Evolutionary conservation across 352 stramenopile genomes (phyloP).

Genomic region (Discostella stelligera): DNA sequence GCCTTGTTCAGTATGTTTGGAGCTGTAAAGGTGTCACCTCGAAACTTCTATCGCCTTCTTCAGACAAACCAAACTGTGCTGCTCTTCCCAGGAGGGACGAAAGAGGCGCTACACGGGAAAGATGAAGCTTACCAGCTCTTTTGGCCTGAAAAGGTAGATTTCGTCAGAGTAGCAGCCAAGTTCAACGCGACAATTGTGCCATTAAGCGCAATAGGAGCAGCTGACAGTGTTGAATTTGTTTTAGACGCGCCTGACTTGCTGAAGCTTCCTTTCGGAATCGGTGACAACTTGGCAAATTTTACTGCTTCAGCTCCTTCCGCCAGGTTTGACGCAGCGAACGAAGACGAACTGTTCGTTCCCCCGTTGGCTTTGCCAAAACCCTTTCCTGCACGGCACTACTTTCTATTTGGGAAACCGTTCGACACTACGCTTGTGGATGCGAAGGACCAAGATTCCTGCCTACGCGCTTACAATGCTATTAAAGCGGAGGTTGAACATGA

Average conservation of each 20-base stretch:
- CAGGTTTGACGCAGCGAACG: constrained; percentile 53
- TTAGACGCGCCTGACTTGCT: constrained; percentile 67
- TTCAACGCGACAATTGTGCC: constrained; percentile 86
- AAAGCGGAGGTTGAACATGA: constrained; percentile 64
- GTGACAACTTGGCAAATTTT: constrained; percentile 50
- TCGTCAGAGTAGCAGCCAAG: constrained; percentile 79
- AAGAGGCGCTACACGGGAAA: constrained; percentile 77
- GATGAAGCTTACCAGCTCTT: constrained; percentile 83
- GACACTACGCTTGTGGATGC: constrained; percentile 66
- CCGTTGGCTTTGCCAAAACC: constrained; percentile 71
- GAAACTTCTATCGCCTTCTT: constrained; percentile 84
- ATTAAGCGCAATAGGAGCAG: constrained; percentile 80
- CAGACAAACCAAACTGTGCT: constrained; percentile 76
- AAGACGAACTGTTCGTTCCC: constrained; percentile 66
- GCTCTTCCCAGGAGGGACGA: constrained; percentile 83
- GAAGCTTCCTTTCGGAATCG: constrained; percentile 70
- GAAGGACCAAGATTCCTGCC: constrained; percentile 70
- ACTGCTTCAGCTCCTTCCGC: constrained; percentile 55
- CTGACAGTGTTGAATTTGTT: constrained; percentile 76
- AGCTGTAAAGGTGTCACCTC: constrained; percentile 81
- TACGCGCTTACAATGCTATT: constrained; percentile 62
- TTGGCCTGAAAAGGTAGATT: constrained; percentile 84
- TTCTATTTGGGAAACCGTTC: constrained; percentile 82
- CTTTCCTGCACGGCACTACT: constrained; percentile 81
- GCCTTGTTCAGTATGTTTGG: constrained; percentile 52